These are phyloP conservation scores for Boletus fagicola DNA, from an alignment of 768 basidiomycete species.

Conservation along the genomic window DNA sequence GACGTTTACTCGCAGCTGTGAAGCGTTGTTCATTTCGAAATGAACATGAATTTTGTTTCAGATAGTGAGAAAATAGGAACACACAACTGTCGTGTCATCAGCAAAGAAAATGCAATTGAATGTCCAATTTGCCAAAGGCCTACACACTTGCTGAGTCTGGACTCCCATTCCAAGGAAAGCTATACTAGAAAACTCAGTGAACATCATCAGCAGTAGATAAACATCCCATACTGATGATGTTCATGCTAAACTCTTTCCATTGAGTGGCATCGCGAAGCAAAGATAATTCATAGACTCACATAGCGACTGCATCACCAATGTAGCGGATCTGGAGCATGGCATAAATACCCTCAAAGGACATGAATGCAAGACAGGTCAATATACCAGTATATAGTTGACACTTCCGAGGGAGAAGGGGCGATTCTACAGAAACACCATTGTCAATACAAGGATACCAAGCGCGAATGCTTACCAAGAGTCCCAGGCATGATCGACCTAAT, in stretches of 20 bases:
- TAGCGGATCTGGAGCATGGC: constrained; percentile 18
- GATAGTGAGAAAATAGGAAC: background rate
- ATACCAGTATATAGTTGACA: constrained; percentile 19
- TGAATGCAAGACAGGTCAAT: background rate
- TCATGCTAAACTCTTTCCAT: constrained; percentile 4
- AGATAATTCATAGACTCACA: constrained; percentile 8
- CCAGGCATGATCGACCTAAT: constrained; percentile 21
- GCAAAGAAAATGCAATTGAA: background rate
- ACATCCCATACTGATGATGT: constrained; percentile 2
- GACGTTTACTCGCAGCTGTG: constrained; percentile 6
- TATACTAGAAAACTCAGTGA: background rate
- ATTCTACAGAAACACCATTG: constrained; percentile 3
- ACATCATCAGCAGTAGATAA: background rate
- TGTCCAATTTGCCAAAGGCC: background rate
- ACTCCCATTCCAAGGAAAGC: constrained; percentile 12
- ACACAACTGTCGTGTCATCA: constrained; percentile 17
- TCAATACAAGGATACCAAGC: background rate
- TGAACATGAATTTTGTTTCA: background rate
- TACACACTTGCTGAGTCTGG: constrained; percentile 8
- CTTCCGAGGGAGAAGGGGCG: constrained; percentile 10
- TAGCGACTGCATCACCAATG: constrained; percentile 16
- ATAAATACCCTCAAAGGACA: background rate
- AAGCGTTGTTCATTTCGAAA: background rate
- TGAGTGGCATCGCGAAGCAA: background rate
- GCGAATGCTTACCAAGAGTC: constrained; percentile 2